Percentiles rank a stretch among this genome's conserved stretches.
Conservation (phyloP, 2,329 filamentous ascomycete genomes). For the Cadophora sp. region DNA sequence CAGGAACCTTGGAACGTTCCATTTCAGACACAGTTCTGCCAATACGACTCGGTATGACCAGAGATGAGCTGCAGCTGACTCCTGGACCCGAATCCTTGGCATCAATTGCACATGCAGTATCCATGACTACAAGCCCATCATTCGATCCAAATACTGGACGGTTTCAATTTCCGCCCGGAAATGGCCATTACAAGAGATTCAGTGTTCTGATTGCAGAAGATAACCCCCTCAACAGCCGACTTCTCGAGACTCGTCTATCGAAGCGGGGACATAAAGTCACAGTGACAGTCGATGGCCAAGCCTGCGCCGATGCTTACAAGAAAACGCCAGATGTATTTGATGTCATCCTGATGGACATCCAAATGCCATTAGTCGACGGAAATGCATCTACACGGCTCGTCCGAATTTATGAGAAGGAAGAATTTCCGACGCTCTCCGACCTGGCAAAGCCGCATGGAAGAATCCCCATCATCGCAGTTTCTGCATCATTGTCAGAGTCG, state of each 20-base stretch:
- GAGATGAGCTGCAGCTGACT: constrained; percentile 11
- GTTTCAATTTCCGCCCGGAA: constrained; percentile 21
- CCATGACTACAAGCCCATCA: constrained; percentile 9
- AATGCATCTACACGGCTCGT: constrained; percentile 30
- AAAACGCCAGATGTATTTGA: constrained; percentile 47
- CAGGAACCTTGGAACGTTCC: constrained; percentile 16
- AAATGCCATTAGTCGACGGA: constrained; percentile 36
- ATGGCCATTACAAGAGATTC: constrained; percentile 5
- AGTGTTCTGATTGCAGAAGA: constrained; percentile 78
- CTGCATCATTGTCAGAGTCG: constrained; percentile 31
- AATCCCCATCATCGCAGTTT: constrained; percentile 36
- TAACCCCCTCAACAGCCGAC: constrained; percentile 82
- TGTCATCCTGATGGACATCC: constrained; percentile 37
- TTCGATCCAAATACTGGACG: constrained; percentile 18
- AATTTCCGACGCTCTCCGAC: constrained; percentile 5
- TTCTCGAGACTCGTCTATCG: constrained; percentile 74
- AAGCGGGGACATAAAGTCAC: constrained; percentile 77
- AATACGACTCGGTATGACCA: background rate
- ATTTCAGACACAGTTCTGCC: constrained; percentile 15
- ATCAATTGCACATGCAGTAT: constrained; percentile 18
- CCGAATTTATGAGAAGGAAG: constrained; percentile 27
- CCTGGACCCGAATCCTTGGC: constrained; percentile 18
- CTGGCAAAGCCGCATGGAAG: constrained; percentile 22
- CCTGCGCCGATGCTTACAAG: constrained; percentile 77
- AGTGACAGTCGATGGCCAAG: constrained; percentile 74